phyloP scores from a whole-genome alignment of 2,329 filamentous ascomycete species.

The Ambrosiella beaveri region DNA sequence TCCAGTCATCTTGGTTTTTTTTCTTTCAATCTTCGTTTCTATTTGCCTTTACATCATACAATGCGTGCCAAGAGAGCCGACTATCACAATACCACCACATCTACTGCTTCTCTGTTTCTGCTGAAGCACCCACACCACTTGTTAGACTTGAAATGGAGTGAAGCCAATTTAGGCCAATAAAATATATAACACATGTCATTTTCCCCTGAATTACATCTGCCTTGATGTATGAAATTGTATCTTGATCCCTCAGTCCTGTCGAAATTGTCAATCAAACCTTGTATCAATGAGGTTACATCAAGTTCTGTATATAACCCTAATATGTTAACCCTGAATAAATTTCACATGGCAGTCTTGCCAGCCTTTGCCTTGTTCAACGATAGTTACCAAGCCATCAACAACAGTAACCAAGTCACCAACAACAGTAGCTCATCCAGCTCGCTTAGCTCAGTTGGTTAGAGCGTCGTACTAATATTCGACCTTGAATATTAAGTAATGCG shows the following conservation, averaged over 20 bases:
- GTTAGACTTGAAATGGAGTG: not conserved
- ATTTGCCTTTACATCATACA: not conserved
- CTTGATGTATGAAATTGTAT: not conserved
- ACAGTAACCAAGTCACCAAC: no score
- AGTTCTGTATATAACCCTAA: not conserved
- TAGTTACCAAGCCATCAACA: no score
- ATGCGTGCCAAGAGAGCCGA: not conserved
- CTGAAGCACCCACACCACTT: not conserved
- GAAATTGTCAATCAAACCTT: not conserved
- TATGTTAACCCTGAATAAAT: not conserved
- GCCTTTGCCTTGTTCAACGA: not conserved
- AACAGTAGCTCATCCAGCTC: not conserved
- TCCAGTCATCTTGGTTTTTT: slow-evolving; percentile 5
- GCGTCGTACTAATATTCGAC: slow-evolving; percentile 1
- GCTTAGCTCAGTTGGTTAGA: slow-evolving; percentile 3
- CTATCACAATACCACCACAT: not conserved
- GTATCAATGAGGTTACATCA: not conserved
- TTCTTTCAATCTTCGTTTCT: not conserved
- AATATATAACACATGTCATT: not conserved
- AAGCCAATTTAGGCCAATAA: not conserved
- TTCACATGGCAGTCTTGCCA: not conserved
- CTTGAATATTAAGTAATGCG: slow-evolving; percentile 1
- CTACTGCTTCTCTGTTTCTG: not conserved
- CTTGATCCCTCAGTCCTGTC: not conserved
- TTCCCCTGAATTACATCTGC: no score